Evolutionary conservation across 2,329 filamentous ascomycete genomes (phyloP).

Genomic region (Chrysoporthe deuterocubensis): DNA sequence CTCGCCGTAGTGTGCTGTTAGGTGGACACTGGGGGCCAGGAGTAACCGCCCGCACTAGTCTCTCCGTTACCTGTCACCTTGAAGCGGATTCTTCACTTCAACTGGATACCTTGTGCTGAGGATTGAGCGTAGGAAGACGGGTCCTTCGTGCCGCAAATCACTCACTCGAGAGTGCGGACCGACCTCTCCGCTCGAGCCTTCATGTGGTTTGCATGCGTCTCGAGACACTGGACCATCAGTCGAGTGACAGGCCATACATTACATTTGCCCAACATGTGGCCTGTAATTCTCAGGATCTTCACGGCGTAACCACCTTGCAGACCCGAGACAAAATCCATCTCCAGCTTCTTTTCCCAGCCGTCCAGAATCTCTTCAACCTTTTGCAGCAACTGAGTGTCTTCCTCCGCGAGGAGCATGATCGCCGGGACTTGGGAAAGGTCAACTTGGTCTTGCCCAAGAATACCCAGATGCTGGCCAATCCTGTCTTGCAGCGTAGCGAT

Average conservation of each 20-base stretch:
- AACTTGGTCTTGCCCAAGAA: constrained; percentile 81
- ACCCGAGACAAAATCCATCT: constrained; percentile 54
- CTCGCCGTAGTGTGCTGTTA: neutral
- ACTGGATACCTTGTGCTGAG: neutral
- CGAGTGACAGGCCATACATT: constrained; percentile 82
- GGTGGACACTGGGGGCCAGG: neutral
- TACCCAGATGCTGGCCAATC: constrained; percentile 85
- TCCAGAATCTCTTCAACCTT: constrained; percentile 82
- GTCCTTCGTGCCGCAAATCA: neutral
- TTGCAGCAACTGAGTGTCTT: constrained; percentile 82
- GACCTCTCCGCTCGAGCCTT: constrained; percentile 58
- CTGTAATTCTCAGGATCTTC: constrained; percentile 82
- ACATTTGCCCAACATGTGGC: constrained; percentile 84
- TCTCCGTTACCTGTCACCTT: neutral
- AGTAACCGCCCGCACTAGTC: neutral
- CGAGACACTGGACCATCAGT: constrained; percentile 59
- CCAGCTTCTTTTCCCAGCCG: constrained; percentile 80
- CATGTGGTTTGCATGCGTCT: constrained; percentile 58
- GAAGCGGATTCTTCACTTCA: neutral
- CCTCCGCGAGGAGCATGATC: constrained; percentile 88
- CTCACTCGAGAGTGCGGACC: neutral
- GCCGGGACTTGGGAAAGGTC: constrained; percentile 81
- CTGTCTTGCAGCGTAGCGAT: constrained; percentile 90
- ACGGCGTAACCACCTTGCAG: constrained; percentile 74
- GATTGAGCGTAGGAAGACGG: neutral